A percentile compares a stretch with the other conserved stretches of the same genome.
Evolutionary conservation across 2,329 filamentous ascomycete genomes (phyloP).

Genomic region (Sarocladium strictum): DNA sequence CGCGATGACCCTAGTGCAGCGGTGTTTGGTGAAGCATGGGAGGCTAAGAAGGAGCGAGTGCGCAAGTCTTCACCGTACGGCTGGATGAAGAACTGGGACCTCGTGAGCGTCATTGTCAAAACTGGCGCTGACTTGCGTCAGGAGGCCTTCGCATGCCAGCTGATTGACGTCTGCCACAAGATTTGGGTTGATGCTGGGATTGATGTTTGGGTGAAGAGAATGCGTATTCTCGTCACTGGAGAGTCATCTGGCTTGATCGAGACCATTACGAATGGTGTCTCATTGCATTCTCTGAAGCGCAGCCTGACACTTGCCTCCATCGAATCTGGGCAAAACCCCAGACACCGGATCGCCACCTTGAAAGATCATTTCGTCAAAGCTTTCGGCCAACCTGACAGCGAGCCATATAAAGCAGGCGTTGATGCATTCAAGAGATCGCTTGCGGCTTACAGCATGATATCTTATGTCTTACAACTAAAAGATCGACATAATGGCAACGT

Average conservation of each 20-base stretch:
- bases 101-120: conserved; percentile 83
- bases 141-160: conserved; percentile 80
- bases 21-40: conserved; percentile 83
- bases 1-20: conserved; percentile 81
- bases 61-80: conserved; percentile 78
- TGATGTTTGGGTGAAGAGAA: conserved; percentile 81
- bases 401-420: conserved; percentile 64
- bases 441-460: conserved; percentile 80
- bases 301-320: conserved; percentile 72
- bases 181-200: conserved; percentile 72
- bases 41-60: conserved; percentile 77
- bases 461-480: conserved; percentile 77
- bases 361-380: conserved; percentile 78
- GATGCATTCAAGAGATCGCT: conserved; percentile 77
- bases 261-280: conserved; percentile 83
- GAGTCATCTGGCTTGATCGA: conserved; percentile 81
- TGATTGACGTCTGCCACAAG: conserved; percentile 74
- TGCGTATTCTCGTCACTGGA: conserved; percentile 81
- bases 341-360: conserved; percentile 71
- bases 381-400: conserved; percentile 65
- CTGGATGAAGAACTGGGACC: conserved; percentile 86
- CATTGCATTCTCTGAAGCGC: conserved; percentile 78
- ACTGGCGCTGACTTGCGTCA: conserved; percentile 77
- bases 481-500: conserved; percentile 85
- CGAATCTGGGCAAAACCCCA: conserved; percentile 65